Base-by-base conservation (phyloP, 495 filamentous ascomycete species). In the Daldinia caldariorum region DNA sequence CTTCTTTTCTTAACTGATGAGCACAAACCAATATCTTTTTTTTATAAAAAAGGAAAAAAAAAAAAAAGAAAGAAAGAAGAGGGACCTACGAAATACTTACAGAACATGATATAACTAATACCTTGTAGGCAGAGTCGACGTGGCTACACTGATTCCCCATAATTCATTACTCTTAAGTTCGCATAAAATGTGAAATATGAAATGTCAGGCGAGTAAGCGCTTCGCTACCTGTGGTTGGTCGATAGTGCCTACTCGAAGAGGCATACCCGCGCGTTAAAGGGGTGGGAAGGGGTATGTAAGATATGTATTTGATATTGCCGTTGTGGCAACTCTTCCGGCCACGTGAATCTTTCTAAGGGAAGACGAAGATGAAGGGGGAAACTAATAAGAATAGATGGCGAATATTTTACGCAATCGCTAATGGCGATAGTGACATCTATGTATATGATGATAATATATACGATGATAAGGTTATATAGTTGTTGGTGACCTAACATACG, bases 181-280 rank as follows among this genome's bases (percentile, higher is more conserved):
- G 38, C 53, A 35, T 39, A 50, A 61, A 26, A 14, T 62, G 54
- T 62, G n/a, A n/a, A n/a, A n/a, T n/a, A n/a, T 39, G 58, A 61
- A 26, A 14, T 62, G 54, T 62, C 66, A 66, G 58, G 63, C 68
- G 63, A 67, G 59, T 71, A 71, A 67, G 69, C 69, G 63, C 63
- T 49, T 60, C 35, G 50, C 20, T 58, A 51, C 16, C 20, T 8
- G 55, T 43, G 49, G 54, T 55, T 54, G 35, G 61, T 35, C 26
- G 57, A 22, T 58, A 16, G 53, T 34, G 37, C 10, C n/a, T 56
- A 56, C 45, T 63, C 26, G 29, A 55, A 64, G 26, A 54, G 49
- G 55, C 45, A 69, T 53, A 64, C 38, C 59, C 55, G 60, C 38
- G 66, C 57, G 57, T 58, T 55, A 53, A 45, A 10, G 14, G 61